Evolutionary conservation across 75 land plant genomes (phyloP), one percentile per base, ranked within the genome.

Genomic region (Larix kaempferi): DNA sequence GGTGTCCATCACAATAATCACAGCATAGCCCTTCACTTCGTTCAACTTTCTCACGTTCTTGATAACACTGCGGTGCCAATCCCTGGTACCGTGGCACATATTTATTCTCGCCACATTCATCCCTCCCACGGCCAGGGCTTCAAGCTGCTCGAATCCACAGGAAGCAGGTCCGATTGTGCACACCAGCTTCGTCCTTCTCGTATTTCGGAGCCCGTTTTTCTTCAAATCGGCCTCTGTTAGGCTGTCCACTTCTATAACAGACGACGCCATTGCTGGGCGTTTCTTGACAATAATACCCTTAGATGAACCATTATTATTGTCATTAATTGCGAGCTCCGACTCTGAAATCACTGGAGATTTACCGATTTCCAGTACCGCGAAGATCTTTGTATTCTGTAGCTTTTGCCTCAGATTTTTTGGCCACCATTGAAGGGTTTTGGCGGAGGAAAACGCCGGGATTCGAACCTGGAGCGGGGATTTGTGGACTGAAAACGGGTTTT

Each of bases 1-100:
- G 0, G 99, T 96, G 59, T 96, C 99, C 97, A 94, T 92, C 99
- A 96, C 90, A 29, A 96, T 79, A 3, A 93, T 98, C 27, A 94
- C 99, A 2, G 90, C 92, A 69, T 81, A 96, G 3, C 95, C 95
- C 76, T 92, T 96, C 90, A 87, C 93, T 27, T 91, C 92, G 71
- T 94, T 96, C 78, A 96, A 69, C 82, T 88, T 80, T 71, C 98
- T 85, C 63, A 94, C 90, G 7, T 82, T 78, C 78, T 86, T 83
- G 22, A 96, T 96, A 29, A 96, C 99, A 3, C 57, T 23, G 56
- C 81, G 82, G 79, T 96, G 99, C 99, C 99, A 96, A 73, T 91
- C 97, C 57, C 88, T 85, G 15, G 92, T 90, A 35, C 99, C 99
- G 44, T 96, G 97, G 78, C 99, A 96, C 99, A 96, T 96, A 75